A percentile compares a stretch with the other conserved stretches of the same genome.
phyloP scores from a whole-genome alignment of 257 asterid genomes.

The Eustoma russellianum region DNA sequence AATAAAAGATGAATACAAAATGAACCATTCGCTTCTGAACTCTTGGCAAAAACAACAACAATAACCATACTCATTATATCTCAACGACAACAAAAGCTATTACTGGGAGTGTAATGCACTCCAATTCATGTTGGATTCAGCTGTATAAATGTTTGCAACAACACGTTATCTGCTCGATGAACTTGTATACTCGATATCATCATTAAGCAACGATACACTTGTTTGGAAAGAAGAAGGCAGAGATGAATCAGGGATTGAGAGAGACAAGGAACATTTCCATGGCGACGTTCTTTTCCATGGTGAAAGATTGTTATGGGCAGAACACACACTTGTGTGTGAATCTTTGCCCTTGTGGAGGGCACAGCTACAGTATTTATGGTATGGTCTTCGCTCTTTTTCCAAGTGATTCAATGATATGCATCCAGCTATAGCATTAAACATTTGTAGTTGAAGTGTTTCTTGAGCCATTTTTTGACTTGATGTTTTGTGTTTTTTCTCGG shows the following conservation, averaged over 20 bases:
- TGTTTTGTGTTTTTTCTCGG: not conserved
- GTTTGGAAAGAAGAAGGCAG: not conserved
- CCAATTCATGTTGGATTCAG: not conserved
- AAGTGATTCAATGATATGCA: constrained; percentile 12
- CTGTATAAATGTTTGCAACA: not conserved
- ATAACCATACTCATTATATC: no score
- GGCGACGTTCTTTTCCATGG: not conserved
- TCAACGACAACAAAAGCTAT: no score
- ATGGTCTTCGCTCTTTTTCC: constrained; percentile 18
- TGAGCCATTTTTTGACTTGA: not conserved
- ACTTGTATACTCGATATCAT: no score
- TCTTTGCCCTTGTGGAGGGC: constrained; percentile 18
- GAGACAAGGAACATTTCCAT: constrained; percentile 1
- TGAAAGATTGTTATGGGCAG: not conserved
- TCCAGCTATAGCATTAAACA: constrained; percentile 14
- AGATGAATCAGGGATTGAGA: not conserved
- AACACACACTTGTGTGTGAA: not conserved
- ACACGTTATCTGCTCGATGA: not conserved
- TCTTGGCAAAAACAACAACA: not conserved
- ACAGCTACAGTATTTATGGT: constrained; percentile 25
- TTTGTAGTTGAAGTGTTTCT: constrained; percentile 7
- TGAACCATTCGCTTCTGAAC: not conserved
- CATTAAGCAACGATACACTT: not conserved
- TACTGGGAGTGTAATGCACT: no score
- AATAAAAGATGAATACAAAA: no score